Evolutionary conservation across 1,284 basidiomycete species (phyloP).

Genomic region (Bondarzewia mesenterica): DNA sequence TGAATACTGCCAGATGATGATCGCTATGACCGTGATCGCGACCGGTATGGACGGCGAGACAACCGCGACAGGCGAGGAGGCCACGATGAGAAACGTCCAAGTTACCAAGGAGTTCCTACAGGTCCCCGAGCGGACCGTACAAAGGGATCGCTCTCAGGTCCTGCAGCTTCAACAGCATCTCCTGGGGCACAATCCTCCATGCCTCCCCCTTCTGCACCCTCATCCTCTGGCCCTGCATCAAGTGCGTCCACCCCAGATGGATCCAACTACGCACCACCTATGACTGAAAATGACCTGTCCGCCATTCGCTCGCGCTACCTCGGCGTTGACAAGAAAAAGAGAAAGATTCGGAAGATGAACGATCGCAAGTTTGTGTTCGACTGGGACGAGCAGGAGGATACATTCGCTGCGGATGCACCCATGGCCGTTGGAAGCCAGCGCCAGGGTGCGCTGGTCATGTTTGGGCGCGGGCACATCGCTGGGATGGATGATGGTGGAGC

Average conservation of each 20-base stretch:
- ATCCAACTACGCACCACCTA: constrained; percentile 51
- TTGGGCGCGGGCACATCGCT: constrained; percentile 74
- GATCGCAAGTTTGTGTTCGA: constrained; percentile 98
- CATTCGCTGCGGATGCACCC: constrained; percentile 62
- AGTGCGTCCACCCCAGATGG: constrained; percentile 24
- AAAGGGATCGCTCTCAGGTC: constrained; percentile 30
- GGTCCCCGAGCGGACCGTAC: constrained; percentile 72
- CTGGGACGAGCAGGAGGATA: constrained; percentile 94
- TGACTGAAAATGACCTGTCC: constrained; percentile 67
- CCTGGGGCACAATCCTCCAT: constrained; percentile 31
- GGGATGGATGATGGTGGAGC: constrained; percentile 78
- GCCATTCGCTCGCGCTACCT: constrained; percentile 85
- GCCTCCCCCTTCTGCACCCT: constrained; percentile 32
- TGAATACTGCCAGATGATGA: constrained; percentile 47
- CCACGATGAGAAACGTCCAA: constrained; percentile 16
- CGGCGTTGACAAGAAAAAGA: constrained; percentile 87
- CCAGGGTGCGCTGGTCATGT: constrained; percentile 82
- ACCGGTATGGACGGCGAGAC: constrained; percentile 25
- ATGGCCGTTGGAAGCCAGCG: constrained; percentile 53
- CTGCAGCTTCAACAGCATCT: constrained; percentile 21
- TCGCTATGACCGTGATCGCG: constrained; percentile 36
- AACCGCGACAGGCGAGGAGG: constrained; percentile 10
- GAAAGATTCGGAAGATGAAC: constrained; percentile 87
- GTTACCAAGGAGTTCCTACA: constrained; percentile 65
- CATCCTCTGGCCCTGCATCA: constrained; percentile 19